These are phyloP conservation scores for Ganoderma leucocontextum DNA, from an alignment of 1,284 basidiomycete species.

Conservation along the genomic window DNA sequence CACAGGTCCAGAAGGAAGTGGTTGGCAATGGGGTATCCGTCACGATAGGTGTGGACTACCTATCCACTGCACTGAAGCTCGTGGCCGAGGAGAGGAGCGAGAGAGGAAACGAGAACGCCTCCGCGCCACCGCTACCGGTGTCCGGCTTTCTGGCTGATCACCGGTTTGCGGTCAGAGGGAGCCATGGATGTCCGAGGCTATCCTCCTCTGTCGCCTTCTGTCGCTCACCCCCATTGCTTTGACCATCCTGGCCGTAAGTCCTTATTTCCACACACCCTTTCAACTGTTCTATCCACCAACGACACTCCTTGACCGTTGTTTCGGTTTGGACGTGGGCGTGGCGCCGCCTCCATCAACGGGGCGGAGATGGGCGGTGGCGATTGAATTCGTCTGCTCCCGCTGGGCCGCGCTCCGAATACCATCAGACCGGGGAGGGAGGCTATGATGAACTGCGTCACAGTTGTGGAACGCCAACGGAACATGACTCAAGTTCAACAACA, in stretches of 20 bases:
- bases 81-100: background rate
- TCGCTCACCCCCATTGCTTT: background rate
- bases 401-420: background rate
- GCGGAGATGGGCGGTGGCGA: background rate
- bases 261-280: background rate
- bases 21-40: background rate
- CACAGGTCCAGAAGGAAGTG: background rate
- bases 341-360: conserved; percentile 9
- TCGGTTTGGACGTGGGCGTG: background rate
- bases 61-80: no score
- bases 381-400: background rate
- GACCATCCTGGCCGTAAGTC: background rate
- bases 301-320: background rate
- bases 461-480: background rate
- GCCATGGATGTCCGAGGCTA: background rate
- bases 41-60: background rate
- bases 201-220: background rate
- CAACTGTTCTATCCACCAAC: background rate
- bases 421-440: background rate
- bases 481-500: background rate
- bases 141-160: background rate
- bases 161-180: background rate
- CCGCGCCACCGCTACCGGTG: background rate
- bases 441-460: background rate
- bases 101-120: background rate